phyloP scores from a whole-genome alignment of 768 basidiomycete species.

The Tricholomella constricta region DNA sequence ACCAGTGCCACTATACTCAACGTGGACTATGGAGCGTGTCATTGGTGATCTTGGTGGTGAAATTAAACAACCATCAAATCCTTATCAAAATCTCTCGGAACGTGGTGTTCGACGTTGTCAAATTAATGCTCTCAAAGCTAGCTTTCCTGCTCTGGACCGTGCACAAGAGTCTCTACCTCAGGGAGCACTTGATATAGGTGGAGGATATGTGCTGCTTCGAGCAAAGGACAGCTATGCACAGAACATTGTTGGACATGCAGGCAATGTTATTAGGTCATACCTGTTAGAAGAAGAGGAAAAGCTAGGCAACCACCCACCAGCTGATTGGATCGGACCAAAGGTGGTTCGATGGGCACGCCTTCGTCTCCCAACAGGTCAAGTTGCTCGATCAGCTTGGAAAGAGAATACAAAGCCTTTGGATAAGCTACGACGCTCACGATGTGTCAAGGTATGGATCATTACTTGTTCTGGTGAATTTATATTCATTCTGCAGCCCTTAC shows the following conservation, averaged over 20 bases:
- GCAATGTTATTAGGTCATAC: conserved; percentile 4
- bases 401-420: conserved; percentile 20
- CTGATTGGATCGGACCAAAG: background rate
- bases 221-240: background rate
- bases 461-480: background rate
- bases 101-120: conserved; percentile 17
- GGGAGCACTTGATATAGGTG: conserved; percentile 2
- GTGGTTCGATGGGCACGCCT: conserved; percentile 34
- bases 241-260: background rate
- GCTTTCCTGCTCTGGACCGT: background rate
- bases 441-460: conserved; percentile 22
- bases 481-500: background rate
- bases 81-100: conserved; percentile 26
- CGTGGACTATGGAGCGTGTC: conserved; percentile 34
- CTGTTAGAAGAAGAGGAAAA: conserved; percentile 4
- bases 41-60: conserved; percentile 32
- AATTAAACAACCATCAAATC: too few relatives aligned
- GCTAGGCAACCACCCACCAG: background rate
- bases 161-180: background rate
- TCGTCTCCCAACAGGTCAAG: conserved; percentile 38
- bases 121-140: conserved; percentile 17
- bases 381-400: conserved; percentile 33
- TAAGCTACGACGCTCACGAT: conserved; percentile 19
- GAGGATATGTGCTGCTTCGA: conserved; percentile 6
- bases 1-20: conserved; percentile 16